These are phyloP conservation scores for Hortiboletus campestris DNA, from an alignment of 768 basidiomycete genomes.

Conservation along the genomic window DNA sequence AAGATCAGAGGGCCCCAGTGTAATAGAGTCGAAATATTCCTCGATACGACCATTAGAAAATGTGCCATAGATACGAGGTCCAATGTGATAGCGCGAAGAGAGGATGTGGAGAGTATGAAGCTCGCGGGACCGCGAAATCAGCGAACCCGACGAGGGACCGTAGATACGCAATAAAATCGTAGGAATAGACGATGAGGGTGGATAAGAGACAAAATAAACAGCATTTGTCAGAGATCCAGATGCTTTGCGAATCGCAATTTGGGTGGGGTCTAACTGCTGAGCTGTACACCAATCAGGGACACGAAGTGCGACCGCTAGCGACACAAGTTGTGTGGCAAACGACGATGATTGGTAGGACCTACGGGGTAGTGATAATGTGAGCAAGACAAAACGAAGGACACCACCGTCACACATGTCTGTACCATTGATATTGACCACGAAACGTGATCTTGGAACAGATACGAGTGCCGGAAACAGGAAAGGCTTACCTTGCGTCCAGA, in stretches of 20 bases:
- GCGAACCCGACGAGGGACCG: slow-evolving; percentile 78
- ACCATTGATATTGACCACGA: slow-evolving; percentile 32
- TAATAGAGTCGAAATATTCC: slow-evolving; percentile 89
- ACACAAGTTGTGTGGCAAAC: slow-evolving; percentile 56
- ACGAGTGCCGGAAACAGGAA: slow-evolving; percentile 21
- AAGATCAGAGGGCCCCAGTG: slow-evolving; percentile 75
- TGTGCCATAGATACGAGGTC: slow-evolving; percentile 90
- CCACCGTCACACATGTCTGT: slow-evolving; percentile 37
- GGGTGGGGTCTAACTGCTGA: slow-evolving; percentile 42
- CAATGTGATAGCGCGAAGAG: slow-evolving; percentile 84
- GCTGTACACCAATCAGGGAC: slow-evolving; percentile 58
- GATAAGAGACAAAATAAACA: slow-evolving; percentile 92
- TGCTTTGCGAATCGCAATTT: slow-evolving; percentile 70
- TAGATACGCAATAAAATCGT: slow-evolving; percentile 91
- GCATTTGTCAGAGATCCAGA: slow-evolving; percentile 94
- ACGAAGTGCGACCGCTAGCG: slow-evolving; percentile 52
- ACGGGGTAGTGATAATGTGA: slow-evolving; percentile 19
- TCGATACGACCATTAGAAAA: slow-evolving; percentile 95
- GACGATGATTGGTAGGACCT: slow-evolving; percentile 64
- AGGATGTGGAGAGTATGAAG: slow-evolving; percentile 86
- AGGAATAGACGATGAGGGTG: slow-evolving; percentile 42
- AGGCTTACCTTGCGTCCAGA: slow-evolving; percentile 70
- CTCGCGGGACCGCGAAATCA: slow-evolving; percentile 87
- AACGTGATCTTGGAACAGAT: slow-evolving; percentile 24
- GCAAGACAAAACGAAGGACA: slow-evolving; percentile 20